Conservation (phyloP, 148 eudicot genomes). For the Beta vulgaris region DNA sequence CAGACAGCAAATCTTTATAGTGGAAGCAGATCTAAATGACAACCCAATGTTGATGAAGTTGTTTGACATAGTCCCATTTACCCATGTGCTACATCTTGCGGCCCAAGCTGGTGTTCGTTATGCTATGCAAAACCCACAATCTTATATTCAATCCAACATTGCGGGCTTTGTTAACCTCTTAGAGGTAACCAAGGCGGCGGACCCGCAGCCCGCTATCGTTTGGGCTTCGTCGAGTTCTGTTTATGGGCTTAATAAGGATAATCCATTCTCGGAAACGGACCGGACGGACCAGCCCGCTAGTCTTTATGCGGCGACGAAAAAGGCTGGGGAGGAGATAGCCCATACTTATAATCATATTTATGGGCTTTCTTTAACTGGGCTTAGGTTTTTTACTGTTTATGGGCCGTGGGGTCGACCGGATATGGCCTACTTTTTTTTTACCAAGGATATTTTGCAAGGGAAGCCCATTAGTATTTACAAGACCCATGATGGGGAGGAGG, state of each 20-base stretch:
- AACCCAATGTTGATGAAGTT: conserved; percentile 57
- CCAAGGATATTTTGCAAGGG: conserved; percentile 80
- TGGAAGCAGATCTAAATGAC: conserved; percentile 86
- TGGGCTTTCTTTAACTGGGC: conserved; percentile 79
- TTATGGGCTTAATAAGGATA: conserved; percentile 72
- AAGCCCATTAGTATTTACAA: conserved; percentile 64
- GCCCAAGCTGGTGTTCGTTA: conserved; percentile 97
- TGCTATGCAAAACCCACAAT: conserved; percentile 91
- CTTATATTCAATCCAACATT: conserved; percentile 67
- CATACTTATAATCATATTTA: conserved; percentile 93
- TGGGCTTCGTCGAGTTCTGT: conserved; percentile 96
- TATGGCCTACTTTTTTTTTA: conserved; percentile 96
- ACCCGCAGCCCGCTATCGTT: conserved; percentile 83
- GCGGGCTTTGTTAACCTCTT: conserved; percentile 81
- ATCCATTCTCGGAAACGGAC: conserved; percentile 72
- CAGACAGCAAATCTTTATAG: conserved; percentile 54
- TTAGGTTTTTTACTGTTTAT: conserved; percentile 84
- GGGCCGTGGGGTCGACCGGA: conserved; percentile 98
- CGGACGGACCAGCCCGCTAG: conserved; percentile 90
- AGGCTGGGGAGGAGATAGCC: conserved; percentile 93
- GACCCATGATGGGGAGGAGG: conserved; percentile 59
- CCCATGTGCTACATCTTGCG: conserved; percentile 81
- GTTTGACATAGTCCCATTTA: conserved; percentile 81
- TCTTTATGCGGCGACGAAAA: conserved; percentile 88
- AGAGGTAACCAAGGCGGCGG: conserved; percentile 64